Base-by-base conservation (phyloP, 1,284 basidiomycete species). In the Apiotrichum porosum region DNA sequence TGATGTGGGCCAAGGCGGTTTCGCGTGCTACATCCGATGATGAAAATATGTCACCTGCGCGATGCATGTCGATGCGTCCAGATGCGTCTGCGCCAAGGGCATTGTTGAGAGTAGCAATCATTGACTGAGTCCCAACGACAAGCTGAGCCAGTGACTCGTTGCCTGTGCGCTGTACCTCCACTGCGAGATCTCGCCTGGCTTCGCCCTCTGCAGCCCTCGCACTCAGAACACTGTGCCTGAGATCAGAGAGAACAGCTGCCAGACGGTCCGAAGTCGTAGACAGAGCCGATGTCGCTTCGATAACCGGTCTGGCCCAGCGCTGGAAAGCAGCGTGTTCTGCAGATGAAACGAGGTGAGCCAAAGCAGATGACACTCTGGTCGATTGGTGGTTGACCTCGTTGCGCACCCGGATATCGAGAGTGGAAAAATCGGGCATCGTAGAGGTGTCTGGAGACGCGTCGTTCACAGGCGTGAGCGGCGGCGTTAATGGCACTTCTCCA, bases 381-480 rank as follows among this genome's bases (percentile, higher is more conserved):
- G 81, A 76, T 56, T 81, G 81, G 6, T 78, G 75, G 63, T 91
- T 91, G 21, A 79, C 80, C 60, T 88, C 83, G 13, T 76, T 69
- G 4, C 88, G 83, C 26, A 89, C 83, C 30, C 74, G 75, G 38
- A 79, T 78, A 60, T 91, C 86, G 17, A 88, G 68, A n/a, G 70
- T 69, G 9, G 72, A 61, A 14, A 83, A 74, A 46, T 86, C 83
- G 56, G 88, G 44, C 43, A 49, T 40, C 9, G 38, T 32, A 18
- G 52, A 37, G 26, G 24, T 13, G n/a, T 28, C 14, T 6, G 23
- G 22, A 17, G 40, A 31, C 6, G 37, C 33, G 12, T 37, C 44
- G 17, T 36, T 23, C 15, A 47, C 42, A 1, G 53, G 53, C 23
- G 53, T 55, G 2, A 55, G 36, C 3, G 53, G 53, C 14, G 53